These are phyloP conservation scores for Corchorus capsularis DNA, from an alignment of 345 rosid genomes.

Conservation along the genomic window DNA sequence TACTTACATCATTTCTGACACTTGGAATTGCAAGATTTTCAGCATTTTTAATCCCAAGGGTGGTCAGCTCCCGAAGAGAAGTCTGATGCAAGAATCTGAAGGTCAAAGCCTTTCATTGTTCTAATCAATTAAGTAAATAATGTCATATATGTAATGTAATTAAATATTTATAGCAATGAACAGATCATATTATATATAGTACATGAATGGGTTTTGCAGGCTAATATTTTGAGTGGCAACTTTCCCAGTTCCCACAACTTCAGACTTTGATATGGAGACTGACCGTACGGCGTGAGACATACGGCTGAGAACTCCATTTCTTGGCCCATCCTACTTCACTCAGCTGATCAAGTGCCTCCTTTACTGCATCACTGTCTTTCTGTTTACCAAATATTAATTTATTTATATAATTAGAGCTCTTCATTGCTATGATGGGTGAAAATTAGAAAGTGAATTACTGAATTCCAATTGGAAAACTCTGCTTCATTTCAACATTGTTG, in stretches of 20 bases:
- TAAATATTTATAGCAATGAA: constrained; percentile 13
- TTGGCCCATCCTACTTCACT: constrained; percentile 83
- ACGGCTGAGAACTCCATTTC: constrained; percentile 96
- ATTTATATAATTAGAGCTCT: too few species aligned
- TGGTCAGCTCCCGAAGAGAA: constrained; percentile 76
- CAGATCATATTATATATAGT: constrained; percentile 12
- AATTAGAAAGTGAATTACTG: too few species aligned
- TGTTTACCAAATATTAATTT: constrained; percentile 28
- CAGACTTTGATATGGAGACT: constrained; percentile 37
- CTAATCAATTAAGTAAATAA: not conserved
- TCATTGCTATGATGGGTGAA: too few species aligned
- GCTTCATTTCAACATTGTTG: too few species aligned
- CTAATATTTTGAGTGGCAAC: constrained; percentile 21
- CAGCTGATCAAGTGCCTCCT: constrained; percentile 73
- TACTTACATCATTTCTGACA: constrained; percentile 86
- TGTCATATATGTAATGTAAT: not conserved
- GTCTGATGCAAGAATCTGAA: constrained; percentile 48
- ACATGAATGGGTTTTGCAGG: constrained; percentile 21
- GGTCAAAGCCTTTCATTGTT: constrained; percentile 1
- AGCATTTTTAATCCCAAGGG: constrained; percentile 81
- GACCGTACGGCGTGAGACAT: constrained; percentile 95
- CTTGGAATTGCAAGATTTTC: constrained; percentile 95
- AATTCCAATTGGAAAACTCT: too few species aligned
- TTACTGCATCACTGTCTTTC: constrained; percentile 87
- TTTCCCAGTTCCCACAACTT: constrained; percentile 29